A percentile compares a stretch with the other conserved stretches of the same genome.
Conservation (phyloP, 2,329 filamentous ascomycete genomes). For the Rachicladosporium sp. region DNA sequence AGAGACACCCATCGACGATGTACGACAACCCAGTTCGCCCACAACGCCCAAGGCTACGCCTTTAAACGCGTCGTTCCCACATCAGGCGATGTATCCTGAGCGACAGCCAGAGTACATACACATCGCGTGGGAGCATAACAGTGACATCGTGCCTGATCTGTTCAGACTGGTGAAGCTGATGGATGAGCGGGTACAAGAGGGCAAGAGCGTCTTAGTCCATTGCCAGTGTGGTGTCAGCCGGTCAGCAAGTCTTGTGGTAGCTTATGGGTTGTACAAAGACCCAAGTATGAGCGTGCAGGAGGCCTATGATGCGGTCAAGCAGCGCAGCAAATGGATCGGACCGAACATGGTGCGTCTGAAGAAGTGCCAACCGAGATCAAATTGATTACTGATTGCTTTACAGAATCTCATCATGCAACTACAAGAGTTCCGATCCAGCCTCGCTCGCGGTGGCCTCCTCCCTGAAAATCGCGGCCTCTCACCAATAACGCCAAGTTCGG, state of each 20-base stretch:
- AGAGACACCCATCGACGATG: conserved; percentile 3
- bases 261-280: conserved; percentile 70
- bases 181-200: conserved; percentile 56
- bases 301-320: conserved; percentile 69
- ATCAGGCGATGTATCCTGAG: conserved; percentile 26
- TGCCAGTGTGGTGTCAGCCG: conserved; percentile 79
- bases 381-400: background rate
- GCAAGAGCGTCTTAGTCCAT: conserved; percentile 70
- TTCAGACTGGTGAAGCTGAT: conserved; percentile 65
- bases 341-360: conserved; percentile 56
- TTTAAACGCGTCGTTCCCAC: conserved; percentile 15
- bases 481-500: conserved; percentile 22
- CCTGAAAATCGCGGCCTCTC: conserved; percentile 20
- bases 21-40: conserved; percentile 25
- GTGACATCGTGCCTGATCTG: conserved; percentile 67
- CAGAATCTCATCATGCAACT: conserved; percentile 72
- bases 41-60: conserved; percentile 44
- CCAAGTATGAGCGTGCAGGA: conserved; percentile 68
- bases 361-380: too few species aligned
- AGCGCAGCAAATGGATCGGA: conserved; percentile 75
- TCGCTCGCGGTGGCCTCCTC: conserved; percentile 23
- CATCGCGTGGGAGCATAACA: conserved; percentile 80
- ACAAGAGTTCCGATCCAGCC: conserved; percentile 57
- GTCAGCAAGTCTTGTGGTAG: conserved; percentile 75
- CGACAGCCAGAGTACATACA: conserved; percentile 68